Evolutionary conservation across 179 eudicot species (phyloP), one percentile per base, ranked within the genome.

Genomic region (Pouteria campechiana): DNA sequence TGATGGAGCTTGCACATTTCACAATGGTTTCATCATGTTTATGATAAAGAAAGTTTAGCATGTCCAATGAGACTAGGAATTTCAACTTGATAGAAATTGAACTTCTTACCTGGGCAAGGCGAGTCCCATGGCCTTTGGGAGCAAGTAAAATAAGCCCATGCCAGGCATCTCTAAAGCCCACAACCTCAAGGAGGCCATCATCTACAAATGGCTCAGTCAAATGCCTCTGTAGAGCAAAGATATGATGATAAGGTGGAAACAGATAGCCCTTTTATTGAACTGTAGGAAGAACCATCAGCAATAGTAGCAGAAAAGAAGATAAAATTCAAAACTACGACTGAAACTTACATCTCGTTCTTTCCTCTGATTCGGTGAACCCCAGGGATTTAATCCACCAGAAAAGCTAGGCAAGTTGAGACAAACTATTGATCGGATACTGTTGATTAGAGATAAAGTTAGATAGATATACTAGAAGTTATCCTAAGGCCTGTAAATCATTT

Each of bases 351-450:
- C 35, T 34, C 32, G 58, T 25, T 22, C 54, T 49, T 60, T 70
- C 61, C 33, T 60, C 47, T 24, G 44, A 24, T 53, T 54, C 24
- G 81, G 80, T 15, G 31, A 58, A 51, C 81, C 81, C 81, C 81
- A 74, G 31, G 81, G 81, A 63, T 66, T 60, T 25, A 69, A 51
- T 38, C 81, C 81, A 21, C 81, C 81, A 16, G 81, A 74, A 54
- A 74, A 74, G 39, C 81, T 74, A 17, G 81, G 76, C 56, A 74
- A 53, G 58, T 74, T 74, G 24, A 74, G 61, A 59, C 76, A 74
- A 25, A 74, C 48, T 17, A 69, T 70, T 10, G 81, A 74, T 52
- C 76, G 57, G 38, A 74, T 69, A 56, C 81, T 74, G 70, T 39
- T 43, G 17, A 23, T 13, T 23, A 42, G 47, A 32, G 17, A 23